Percentiles rank a stretch among this genome's conserved stretches.
Evolutionary conservation across 2,329 filamentous ascomycete genomes (phyloP).

Genomic region (Xylariaceae sp.): DNA sequence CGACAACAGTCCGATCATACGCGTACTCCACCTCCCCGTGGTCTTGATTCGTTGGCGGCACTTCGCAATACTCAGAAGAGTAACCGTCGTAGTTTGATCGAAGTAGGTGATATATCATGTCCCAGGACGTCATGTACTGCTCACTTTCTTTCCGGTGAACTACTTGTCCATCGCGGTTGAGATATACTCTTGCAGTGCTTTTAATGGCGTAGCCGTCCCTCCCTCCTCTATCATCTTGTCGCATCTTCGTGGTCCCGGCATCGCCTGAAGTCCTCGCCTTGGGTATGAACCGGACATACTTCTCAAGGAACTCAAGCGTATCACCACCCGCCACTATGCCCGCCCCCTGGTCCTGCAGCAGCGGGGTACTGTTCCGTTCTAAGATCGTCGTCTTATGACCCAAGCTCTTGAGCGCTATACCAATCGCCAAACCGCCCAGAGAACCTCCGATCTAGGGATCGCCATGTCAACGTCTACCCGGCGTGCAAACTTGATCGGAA

Average conservation of each 20-base stretch:
- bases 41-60: slow-evolving; percentile 20
- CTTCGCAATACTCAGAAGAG: slow-evolving; percentile 29
- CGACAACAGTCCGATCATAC: slow-evolving; percentile 33
- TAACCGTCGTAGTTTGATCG: slow-evolving; percentile 42
- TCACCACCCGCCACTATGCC: slow-evolving; percentile 45
- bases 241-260: no score
- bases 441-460: slow-evolving; percentile 37
- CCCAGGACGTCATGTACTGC: slow-evolving; percentile 47
- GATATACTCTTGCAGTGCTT: slow-evolving; percentile 28
- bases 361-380: slow-evolving; percentile 38
- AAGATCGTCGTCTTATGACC: slow-evolving; percentile 41
- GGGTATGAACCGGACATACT: slow-evolving; percentile 32
- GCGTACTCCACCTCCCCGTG: slow-evolving; percentile 30
- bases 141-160: slow-evolving; percentile 31
- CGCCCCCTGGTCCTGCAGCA: slow-evolving; percentile 46
- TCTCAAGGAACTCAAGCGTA: slow-evolving; percentile 37
- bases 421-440: slow-evolving; percentile 37
- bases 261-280: slow-evolving; percentile 27
- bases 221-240: no score
- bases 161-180: slow-evolving; percentile 30
- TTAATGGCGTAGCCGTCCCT: neutral
- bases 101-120: slow-evolving; percentile 41
- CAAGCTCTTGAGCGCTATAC: slow-evolving; percentile 37
- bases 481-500: no score
- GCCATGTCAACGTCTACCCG: no score